These are phyloP conservation scores for Eucalyptus camaldulensis DNA, from an alignment of 345 rosid species.

Conservation along the genomic window DNA sequence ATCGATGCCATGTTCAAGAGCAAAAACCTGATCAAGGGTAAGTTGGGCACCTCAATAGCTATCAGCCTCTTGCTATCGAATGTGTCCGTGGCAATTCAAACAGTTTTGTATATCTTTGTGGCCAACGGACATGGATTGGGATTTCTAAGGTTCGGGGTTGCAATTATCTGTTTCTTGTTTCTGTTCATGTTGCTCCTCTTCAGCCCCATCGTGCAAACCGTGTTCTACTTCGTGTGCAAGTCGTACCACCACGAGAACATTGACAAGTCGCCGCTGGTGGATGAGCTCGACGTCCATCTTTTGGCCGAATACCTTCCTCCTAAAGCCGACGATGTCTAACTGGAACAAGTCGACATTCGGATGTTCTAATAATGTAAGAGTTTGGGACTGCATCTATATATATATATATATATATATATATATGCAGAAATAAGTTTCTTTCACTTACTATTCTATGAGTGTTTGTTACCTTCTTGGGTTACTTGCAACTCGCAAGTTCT, in stretches of 20 bases:
- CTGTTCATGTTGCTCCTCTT: conserved; percentile 11
- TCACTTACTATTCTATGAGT: background rate
- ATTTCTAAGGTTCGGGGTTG: conserved; percentile 10
- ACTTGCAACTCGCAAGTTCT: background rate
- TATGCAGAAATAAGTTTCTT: background rate
- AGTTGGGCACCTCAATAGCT: conserved; percentile 4
- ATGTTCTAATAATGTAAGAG: background rate
- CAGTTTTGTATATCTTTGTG: background rate
- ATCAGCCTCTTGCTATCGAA: conserved; percentile 6
- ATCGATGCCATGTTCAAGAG: conserved; percentile 33
- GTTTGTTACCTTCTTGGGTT: background rate
- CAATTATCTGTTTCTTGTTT: conserved; percentile 17
- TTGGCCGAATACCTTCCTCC: conserved; percentile 30
- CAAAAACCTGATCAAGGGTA: conserved; percentile 23
- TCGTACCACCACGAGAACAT: conserved; percentile 30
- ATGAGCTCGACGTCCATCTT: conserved; percentile 35
- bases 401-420: background rate
- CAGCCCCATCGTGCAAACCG: conserved; percentile 28
- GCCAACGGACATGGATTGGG: background rate
- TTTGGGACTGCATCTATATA: background rate
- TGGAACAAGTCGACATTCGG: background rate
- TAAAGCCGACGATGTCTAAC: conserved; percentile 36
- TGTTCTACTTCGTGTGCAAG: conserved; percentile 49
- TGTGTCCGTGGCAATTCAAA: background rate
- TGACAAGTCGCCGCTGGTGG: conserved; percentile 31